A percentile compares a stretch with the other conserved stretches of the same genome.
Evolutionary conservation across 75 land plant genomes (phyloP).

Genomic region (Sequoia sempervirens): DNA sequence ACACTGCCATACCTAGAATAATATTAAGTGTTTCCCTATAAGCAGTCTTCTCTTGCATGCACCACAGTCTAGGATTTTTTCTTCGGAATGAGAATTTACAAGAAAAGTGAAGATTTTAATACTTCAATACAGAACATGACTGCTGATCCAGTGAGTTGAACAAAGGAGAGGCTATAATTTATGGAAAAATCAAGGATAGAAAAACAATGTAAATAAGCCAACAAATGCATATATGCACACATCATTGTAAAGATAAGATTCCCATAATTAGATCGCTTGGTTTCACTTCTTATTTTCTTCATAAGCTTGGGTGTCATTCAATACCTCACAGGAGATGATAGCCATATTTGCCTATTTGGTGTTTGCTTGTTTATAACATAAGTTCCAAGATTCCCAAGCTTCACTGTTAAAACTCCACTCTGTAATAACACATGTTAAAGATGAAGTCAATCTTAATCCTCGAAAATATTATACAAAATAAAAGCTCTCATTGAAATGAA

Average conservation of each 20-base stretch:
- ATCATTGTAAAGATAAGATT: background rate
- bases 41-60: background rate
- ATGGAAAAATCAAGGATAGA: background rate
- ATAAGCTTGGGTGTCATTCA: background rate
- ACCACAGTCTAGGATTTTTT: background rate
- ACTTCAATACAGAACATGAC: background rate
- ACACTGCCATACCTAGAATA: background rate
- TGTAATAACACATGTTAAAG: conserved; percentile 22
- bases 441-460: background rate
- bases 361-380: conserved; percentile 96
- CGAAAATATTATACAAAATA: conserved; percentile 4
- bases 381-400: conserved; percentile 72
- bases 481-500: background rate
- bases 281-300: background rate
- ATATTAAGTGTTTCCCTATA: background rate
- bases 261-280: background rate
- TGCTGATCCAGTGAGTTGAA: background rate
- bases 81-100: background rate
- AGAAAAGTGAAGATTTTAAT: background rate
- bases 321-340: conserved; percentile 92
- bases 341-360: conserved; percentile 92
- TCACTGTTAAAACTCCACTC: conserved; percentile 86
- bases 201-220: background rate
- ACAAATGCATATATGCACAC: background rate
- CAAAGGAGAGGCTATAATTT: background rate